phyloP scores from a whole-genome alignment of 2,329 filamentous ascomycete species.

The Venturiaceae sp. region DNA sequence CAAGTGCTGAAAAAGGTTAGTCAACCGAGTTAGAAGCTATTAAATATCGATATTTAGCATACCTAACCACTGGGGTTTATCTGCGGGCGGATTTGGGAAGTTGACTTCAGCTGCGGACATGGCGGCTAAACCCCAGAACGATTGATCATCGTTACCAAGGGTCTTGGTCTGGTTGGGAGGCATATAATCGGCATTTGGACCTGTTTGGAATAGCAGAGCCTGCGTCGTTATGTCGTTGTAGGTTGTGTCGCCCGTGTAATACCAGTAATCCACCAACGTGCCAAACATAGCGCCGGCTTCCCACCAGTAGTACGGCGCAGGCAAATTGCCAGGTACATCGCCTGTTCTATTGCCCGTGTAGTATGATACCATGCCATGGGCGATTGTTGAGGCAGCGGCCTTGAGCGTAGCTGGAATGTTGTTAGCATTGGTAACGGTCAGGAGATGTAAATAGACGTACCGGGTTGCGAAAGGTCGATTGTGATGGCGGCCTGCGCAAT shows the following conservation, averaged over 20 bases:
- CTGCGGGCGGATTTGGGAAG: slow-evolving; percentile 30
- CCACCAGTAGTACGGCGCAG: slow-evolving; percentile 34
- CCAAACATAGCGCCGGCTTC: slow-evolving; percentile 31
- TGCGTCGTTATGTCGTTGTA: slow-evolving; percentile 32
- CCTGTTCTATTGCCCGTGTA: slow-evolving; percentile 54
- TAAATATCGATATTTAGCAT: no score
- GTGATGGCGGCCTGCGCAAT: slow-evolving; percentile 5
- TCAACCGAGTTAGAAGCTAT: no score
- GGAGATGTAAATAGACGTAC: slow-evolving; percentile 14
- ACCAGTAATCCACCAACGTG: slow-evolving; percentile 30
- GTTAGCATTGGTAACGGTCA: neutral
- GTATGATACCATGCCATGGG: slow-evolving; percentile 51
- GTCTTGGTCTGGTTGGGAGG: slow-evolving; percentile 33
- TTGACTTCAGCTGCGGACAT: slow-evolving; percentile 46
- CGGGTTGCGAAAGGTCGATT: slow-evolving; percentile 11
- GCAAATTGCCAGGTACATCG: slow-evolving; percentile 48
- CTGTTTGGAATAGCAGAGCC: slow-evolving; percentile 31
- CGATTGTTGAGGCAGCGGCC: slow-evolving; percentile 50
- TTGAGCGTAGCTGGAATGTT: slow-evolving; percentile 50
- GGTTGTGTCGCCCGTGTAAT: slow-evolving; percentile 30
- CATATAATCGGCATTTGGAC: slow-evolving; percentile 33
- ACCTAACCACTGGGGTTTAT: slow-evolving; percentile 16
- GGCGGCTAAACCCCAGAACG: slow-evolving; percentile 47
- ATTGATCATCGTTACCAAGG: slow-evolving; percentile 47
- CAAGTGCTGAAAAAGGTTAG: no score